Base-by-base conservation (phyloP, 2,329 filamentous ascomycete species). In the Botrytis elliptica region DNA sequence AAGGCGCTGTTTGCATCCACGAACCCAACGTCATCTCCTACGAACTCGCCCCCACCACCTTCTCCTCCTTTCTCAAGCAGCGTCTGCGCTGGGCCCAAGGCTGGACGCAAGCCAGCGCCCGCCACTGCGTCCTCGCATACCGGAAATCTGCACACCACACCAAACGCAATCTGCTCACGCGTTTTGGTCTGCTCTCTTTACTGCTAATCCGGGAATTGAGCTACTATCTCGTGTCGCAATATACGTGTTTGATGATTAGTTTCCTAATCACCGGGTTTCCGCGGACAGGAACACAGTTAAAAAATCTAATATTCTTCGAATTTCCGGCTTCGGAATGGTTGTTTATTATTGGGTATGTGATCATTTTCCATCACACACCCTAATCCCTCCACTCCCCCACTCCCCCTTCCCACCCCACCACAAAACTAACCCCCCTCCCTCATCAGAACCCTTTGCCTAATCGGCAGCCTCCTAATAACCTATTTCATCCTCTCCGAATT, bases 1-100 rank as follows among this genome's bases (percentile, higher is more conserved):
- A 72, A 18, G 84, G 84, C 40, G 82, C 82, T 49, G 82, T 83
- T 49, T 83, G 83, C 3, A 82, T 85, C 0, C 85, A 86, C 72
- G 85, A 86, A 70, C 81, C 86, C 73, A 86, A 86, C 65, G 84
- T 85, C 5, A 82, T 83, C 18, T 85, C 84, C 0, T 86, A 84
- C 75, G 85, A 86, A 76, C 82, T 86, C 62, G 85, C 85, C 7
- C 85, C 85, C 0, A 84, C 83, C 4, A 83, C 82, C 3, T 82
- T 84, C 71, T 72, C 76, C 22, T 83, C 83, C 2, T 85, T 86
- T 77, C 85, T 84, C 83, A 86, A 86, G 77, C 85, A 86, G 75
- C 82, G 85, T 16, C 81, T 86, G n/a, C 80, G 85, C 72, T 86
- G 85, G 85, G 83, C 85, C 5, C 85, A 86, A 76, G 85, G 85